Evolutionary conservation across 768 basidiomycete genomes (phyloP), one percentile per base, ranked within the genome.

Genomic region (Lactarius trivialis): DNA sequence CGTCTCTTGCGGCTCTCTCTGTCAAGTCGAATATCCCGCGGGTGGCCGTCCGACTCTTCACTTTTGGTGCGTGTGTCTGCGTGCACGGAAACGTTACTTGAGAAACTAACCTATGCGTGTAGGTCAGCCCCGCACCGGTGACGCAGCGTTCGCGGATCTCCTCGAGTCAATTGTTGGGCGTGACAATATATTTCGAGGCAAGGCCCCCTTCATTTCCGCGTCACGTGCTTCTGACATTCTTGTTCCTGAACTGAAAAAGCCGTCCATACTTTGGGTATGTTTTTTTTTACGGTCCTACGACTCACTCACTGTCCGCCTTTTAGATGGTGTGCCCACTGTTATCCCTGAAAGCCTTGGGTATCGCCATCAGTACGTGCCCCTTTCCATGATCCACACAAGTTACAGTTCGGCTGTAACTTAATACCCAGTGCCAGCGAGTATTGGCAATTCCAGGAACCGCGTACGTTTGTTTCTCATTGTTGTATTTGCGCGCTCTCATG

Each of bases 291-390:
- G 21, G 15, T 30, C 24, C 1, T 32, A 39, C 32, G 19, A 24
- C 12, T 56, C 28, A 55, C 26, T n/a, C n/a, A 30, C 50, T 24
- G 2, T 21, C 12, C 9, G 12, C 11, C 11, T 28, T 9, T 24
- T 53, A 79, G 81, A 82, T 61, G 81, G 81, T 8, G 78, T 82
- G 8, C 81, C 82, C 4, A 81, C 80, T 6, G 76, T 83, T 65
- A 70, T 83, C 49, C 77, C 77, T 32, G 71, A 74, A 56, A 64
- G 32, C 34, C 69, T 80, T 15, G 82, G 81, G 19, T 83, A 83
- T 67, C 73, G 68, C 45, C 82, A 82, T 60, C 80, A 75, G 71
- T 81, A 67, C 57, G 68, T 53, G 15, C 24, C 33, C 4, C 34
- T 21, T 63, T 50, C 24, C 55, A 19, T 7, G 19, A 49, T 26